These are phyloP conservation scores for Furcasterigmium sp. DNA, from an alignment of 2,329 filamentous ascomycete species.

Conservation along the genomic window DNA sequence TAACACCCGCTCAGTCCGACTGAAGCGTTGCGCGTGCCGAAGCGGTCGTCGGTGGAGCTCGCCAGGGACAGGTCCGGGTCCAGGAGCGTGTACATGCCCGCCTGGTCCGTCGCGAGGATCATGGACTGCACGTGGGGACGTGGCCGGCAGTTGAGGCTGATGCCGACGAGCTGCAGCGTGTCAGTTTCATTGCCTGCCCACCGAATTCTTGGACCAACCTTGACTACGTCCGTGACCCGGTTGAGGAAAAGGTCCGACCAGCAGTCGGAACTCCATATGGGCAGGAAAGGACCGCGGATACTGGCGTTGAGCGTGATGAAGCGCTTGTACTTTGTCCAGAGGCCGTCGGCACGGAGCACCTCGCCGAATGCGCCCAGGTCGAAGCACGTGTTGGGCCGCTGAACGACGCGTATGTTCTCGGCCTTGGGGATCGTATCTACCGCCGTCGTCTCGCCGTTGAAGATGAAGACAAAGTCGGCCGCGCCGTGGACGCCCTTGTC, in stretches of 20 bases:
- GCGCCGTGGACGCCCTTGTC: too few relatives aligned
- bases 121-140: constrained; percentile 29
- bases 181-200: background rate
- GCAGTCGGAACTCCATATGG: constrained; percentile 25
- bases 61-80: constrained; percentile 17
- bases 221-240: constrained; percentile 21
- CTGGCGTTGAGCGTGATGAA: constrained; percentile 30
- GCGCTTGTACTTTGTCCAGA: constrained; percentile 26
- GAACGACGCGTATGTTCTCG: constrained; percentile 24
- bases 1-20: constrained; percentile 25
- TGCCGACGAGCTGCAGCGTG: constrained; percentile 29
- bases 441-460: constrained; percentile 26
- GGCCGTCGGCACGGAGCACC: constrained; percentile 21
- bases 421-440: constrained; percentile 18
- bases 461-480: constrained; percentile 22
- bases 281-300: constrained; percentile 30
- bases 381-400: constrained; percentile 25
- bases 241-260: constrained; percentile 28
- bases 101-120: constrained; percentile 29
- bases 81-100: constrained; percentile 29
- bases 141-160: constrained; percentile 28
- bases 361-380: constrained; percentile 29
- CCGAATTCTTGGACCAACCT: constrained; percentile 13
- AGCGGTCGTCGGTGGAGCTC: constrained; percentile 14
- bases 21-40: constrained; percentile 15